Evolutionary conservation across 2,329 filamentous ascomycete genomes (phyloP).

Genomic region (Mollisiaceae sp.): DNA sequence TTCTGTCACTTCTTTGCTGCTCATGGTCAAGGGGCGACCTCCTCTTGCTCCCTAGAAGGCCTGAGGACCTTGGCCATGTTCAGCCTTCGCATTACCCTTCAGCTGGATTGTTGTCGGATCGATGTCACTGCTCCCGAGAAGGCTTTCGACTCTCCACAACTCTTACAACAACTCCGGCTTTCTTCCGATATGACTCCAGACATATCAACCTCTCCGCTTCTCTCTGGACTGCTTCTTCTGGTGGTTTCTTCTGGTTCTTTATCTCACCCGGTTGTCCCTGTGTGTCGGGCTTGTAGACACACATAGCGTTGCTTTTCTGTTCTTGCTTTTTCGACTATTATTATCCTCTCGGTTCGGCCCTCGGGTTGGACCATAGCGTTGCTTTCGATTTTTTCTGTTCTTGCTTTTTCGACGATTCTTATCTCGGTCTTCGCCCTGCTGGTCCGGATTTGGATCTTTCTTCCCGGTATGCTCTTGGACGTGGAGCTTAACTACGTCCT

Average conservation of each 20-base stretch:
- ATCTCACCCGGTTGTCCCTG: not conserved
- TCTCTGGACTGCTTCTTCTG: slow-evolving; percentile 3
- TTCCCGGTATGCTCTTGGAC: not conserved
- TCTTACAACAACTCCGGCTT: not conserved
- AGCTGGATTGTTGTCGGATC: slow-evolving; percentile 4
- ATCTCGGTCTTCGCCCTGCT: not conserved
- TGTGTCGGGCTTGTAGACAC: slow-evolving; percentile 7
- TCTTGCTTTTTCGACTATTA: not conserved
- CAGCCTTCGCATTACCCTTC: not conserved
- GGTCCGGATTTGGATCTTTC: too few species aligned
- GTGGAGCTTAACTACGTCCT: not conserved
- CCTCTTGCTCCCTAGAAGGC: slow-evolving; percentile 7
- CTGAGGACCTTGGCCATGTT: not conserved
- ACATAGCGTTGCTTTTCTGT: slow-evolving; percentile 5
- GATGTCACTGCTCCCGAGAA: slow-evolving; percentile 8
- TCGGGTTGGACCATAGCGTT: not conserved
- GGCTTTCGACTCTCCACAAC: slow-evolving; percentile 1
- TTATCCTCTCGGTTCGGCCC: not conserved
- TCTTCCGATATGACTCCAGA: slow-evolving; percentile 8
- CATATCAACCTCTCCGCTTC: slow-evolving; percentile 6
- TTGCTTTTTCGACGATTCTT: slow-evolving; percentile 3
- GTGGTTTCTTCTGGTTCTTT: slow-evolving; percentile 4
- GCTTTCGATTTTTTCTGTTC: not conserved
- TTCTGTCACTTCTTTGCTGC: not conserved
- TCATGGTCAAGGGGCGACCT: slow-evolving; percentile 4